Evolutionary conservation across 371 early-diverging fungal genomes (phyloP).

Genomic region (Mucor velutinosus): DNA sequence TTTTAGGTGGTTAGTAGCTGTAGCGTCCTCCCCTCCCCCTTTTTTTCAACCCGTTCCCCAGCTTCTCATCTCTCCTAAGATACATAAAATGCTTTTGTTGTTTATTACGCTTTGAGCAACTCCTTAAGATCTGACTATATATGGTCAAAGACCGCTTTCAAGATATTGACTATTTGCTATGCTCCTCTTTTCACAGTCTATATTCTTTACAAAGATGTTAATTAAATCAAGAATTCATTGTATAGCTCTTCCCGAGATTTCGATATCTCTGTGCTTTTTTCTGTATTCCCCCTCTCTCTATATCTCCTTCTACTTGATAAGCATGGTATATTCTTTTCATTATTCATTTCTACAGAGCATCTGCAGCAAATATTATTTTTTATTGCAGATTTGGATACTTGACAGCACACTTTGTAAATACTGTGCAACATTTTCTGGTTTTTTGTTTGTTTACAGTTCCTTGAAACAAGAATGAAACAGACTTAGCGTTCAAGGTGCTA

Average conservation of each 20-base stretch:
- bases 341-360: neutral
- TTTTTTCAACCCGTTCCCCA: neutral
- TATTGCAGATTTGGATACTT: neutral
- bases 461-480: no score
- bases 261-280: no score
- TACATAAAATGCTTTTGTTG: neutral
- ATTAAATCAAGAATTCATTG: neutral
- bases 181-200: neutral
- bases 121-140: constrained; percentile 3
- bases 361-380: neutral
- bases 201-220: neutral
- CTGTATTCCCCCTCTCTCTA: neutral
- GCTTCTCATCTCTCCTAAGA: neutral
- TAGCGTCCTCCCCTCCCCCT: neutral
- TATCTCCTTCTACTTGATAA: neutral
- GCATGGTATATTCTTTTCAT: neutral
- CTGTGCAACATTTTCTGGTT: neutral
- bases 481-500: no score
- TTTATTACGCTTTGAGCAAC: neutral
- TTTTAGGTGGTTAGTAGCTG: neutral
- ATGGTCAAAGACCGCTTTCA: constrained; percentile 12
- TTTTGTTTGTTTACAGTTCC: neutral
- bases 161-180: neutral
- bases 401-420: neutral
- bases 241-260: neutral